Evolutionary conservation across 495 filamentous ascomycete species (phyloP), one percentile per base, ranked within the genome.

Genomic region (Daldinia vernicosa): DNA sequence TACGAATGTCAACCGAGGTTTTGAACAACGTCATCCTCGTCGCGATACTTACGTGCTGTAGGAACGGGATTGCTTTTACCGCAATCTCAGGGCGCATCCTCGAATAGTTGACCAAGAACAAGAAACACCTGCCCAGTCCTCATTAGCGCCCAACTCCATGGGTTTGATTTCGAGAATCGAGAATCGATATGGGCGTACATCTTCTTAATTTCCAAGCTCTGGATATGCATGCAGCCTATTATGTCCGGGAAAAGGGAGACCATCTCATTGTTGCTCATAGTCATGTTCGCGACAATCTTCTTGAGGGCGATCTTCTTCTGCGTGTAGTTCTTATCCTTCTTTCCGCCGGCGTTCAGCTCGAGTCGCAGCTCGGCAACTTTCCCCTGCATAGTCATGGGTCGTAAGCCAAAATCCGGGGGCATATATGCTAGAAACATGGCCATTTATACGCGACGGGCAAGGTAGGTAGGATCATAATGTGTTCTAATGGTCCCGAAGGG

Each of bases 221-320:
- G 91, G 61, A 98, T 91, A 63, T 91, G 89, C 95, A 99, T 99
- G 83, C 94, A 97, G 56, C 83, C 89, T 72, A 98, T 90, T 39
- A 99, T 90, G 79, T 99, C 95, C 26, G 96, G 94, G 72, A 99
- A 99, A 65, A 99, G 82, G 24, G 92, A 93, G 58, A 98, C 91
- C 95, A 99, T 99, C 80, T 99, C 95, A 75, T 99, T 99, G 80
- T 98, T 99, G 87, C 93, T 97, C 95, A 98, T 98, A 61, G 95
- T 98, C 95, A 99, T 98, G 77, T 98, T 99, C 72, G 95, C 95
- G 75, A 99, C 95, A 71, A 99, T 98, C 86, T 98, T 98, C 89
- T 99, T 99, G 57, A 99, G 85, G 30, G 95, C 95, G 77, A 97
- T 97, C 88, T 98, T 98, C 86, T 98, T 99, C 70, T 91, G 89